Base-by-base conservation (phyloP, 2,329 filamentous ascomycete species). In the Allantophomopsis cytisporea region DNA sequence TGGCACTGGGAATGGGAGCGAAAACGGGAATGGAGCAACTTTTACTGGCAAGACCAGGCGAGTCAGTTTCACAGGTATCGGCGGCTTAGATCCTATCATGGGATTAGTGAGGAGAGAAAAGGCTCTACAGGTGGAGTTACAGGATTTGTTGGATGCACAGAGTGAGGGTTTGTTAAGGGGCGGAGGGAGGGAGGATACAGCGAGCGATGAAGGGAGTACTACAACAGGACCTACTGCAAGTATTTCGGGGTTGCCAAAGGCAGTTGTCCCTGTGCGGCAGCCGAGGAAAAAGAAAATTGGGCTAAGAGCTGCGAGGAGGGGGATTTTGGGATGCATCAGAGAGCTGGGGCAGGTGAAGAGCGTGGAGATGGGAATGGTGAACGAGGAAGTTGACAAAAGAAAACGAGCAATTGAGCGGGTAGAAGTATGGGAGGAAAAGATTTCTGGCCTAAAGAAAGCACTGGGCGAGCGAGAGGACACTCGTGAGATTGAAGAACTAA, bases 261-360 rank as follows among this genome's bases (percentile, higher is more conserved):
- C 54, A 16, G 60, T 80, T 35, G 64, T 76, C n/a, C 77, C 75
- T 1, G 69, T 76, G 31, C 69, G 68, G 20, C 75, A 80, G 45
- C 75, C 75, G 1, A 62, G 61, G 21, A 58, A 60, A 34, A 66
- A 47, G 40, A 71, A 67, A 30, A 54, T 73, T 7, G 70, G 76
- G 0, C 62, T 87, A 12, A 66, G 67, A 20, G 68, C 69, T 14
- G 79, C 80, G 1, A 68, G 83, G n/a, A 65, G 68, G 20, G 79
- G 76, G 0, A 68, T 89, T 7, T 66, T 72, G 13, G 68, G 65
- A 37, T 69, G 73, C 37, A 81, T 88, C 55, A 62, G 67, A 3
- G 72, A 76, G 39, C 60, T 88, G 5, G 73, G 73, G 0, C 67
- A 69, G 7, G 60, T 88, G 18, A 85, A 85, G 53, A 63, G 64